These are phyloP conservation scores for Hirsutella rhossiliensis DNA, from an alignment of 2,329 filamentous ascomycete genomes.

Conservation along the genomic window DNA sequence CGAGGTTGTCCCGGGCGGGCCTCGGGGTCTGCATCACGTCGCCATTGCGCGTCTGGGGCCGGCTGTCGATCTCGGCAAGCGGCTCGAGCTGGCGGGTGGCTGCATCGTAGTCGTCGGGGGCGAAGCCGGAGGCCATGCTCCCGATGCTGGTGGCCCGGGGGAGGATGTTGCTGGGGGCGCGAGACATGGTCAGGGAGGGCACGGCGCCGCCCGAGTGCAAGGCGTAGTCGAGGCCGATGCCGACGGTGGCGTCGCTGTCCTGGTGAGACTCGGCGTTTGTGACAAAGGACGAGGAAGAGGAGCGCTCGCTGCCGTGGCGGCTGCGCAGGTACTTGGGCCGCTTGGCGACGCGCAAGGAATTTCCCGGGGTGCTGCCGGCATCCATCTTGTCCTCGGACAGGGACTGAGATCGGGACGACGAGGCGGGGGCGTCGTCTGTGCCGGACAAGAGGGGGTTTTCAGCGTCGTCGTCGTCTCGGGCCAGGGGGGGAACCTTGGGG, in stretches of 20 bases:
- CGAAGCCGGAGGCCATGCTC: slow-evolving; percentile 64
- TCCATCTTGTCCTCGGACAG: slow-evolving; percentile 22
- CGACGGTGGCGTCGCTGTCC: slow-evolving; percentile 64
- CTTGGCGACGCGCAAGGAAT: slow-evolving; percentile 29
- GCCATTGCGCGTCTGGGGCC: slow-evolving; percentile 23
- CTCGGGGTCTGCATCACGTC: slow-evolving; percentile 59
- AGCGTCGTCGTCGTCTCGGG: slow-evolving; percentile 8
- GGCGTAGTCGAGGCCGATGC: slow-evolving; percentile 60
- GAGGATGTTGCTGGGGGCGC: slow-evolving; percentile 42
- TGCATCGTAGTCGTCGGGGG: slow-evolving; percentile 45
- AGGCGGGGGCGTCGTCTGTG: slow-evolving; percentile 13
- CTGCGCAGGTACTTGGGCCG: slow-evolving; percentile 47
- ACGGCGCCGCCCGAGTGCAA: slow-evolving; percentile 70
- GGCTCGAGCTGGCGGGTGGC: slow-evolving; percentile 33
- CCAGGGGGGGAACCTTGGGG: slow-evolving; percentile 3
- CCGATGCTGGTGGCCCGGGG: slow-evolving; percentile 75
- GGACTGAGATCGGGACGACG: slow-evolving; percentile 20
- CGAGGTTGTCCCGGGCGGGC: slow-evolving; percentile 38
- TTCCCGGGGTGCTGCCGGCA: slow-evolving; percentile 33
- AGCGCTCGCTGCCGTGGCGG: slow-evolving; percentile 44
- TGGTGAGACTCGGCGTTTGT: slow-evolving; percentile 41
- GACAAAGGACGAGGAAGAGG: slow-evolving; percentile 47
- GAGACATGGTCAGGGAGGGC: slow-evolving; percentile 39
- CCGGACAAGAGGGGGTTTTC: slow-evolving; percentile 15
- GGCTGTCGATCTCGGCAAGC: slow-evolving; percentile 35